phyloP scores from a whole-genome alignment of 2,329 filamentous ascomycete species.

The Colletotrichum musicola region DNA sequence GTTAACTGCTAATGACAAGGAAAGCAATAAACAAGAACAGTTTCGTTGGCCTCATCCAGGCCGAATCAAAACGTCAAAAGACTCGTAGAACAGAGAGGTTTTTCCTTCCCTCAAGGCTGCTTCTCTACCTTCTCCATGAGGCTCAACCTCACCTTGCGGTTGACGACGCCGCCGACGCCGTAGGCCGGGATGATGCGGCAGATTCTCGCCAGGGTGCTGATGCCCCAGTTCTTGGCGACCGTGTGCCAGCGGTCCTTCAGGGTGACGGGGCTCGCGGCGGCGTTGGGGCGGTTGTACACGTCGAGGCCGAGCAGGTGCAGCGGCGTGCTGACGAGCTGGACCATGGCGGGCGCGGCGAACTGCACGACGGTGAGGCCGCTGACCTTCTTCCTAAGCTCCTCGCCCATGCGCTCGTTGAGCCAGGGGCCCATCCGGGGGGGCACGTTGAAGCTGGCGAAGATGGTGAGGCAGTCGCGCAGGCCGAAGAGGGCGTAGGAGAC shows the following conservation, averaged over 20 bases:
- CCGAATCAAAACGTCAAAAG: constrained; percentile 7
- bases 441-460: constrained; percentile 93
- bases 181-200: constrained; percentile 90
- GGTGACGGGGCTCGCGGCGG: constrained; percentile 48
- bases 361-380: constrained; percentile 77
- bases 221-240: constrained; percentile 81
- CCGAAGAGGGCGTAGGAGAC: constrained; percentile 85
- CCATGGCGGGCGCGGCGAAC: constrained; percentile 81
- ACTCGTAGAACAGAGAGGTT: not conserved
- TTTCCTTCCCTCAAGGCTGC: not conserved
- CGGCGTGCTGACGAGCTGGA: constrained; percentile 85
- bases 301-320: constrained; percentile 88
- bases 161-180: constrained; percentile 89
- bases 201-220: constrained; percentile 81
- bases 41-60: constrained; percentile 10
- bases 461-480: constrained; percentile 85
- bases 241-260: constrained; percentile 73
- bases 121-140: constrained; percentile 69
- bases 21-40: constrained; percentile 6
- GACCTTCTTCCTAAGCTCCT: constrained; percentile 63
- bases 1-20: constrained; percentile 8
- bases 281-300: constrained; percentile 78
- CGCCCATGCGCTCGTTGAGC: constrained; percentile 67
- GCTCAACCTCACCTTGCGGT: constrained; percentile 75
- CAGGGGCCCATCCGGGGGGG: constrained; percentile 81